These are phyloP conservation scores for Zhuliangozyma blackwelliae DNA, from an alignment of 1,139 yeast species.

Conservation along the genomic window DNA sequence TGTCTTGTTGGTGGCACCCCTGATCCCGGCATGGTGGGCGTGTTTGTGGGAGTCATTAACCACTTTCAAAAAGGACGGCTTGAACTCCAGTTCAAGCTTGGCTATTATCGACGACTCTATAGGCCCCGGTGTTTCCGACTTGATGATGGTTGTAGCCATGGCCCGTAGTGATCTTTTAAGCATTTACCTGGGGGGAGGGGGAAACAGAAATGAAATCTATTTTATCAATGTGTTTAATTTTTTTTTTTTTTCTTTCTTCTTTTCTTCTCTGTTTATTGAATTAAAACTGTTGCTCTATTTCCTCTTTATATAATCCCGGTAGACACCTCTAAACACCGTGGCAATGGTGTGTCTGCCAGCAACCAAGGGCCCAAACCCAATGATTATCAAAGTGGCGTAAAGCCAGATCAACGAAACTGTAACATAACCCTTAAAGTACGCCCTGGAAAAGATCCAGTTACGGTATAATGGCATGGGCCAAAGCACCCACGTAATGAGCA, in stretches of 20 bases:
- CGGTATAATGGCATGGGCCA: constrained; percentile 49
- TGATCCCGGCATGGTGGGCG: constrained; percentile 81
- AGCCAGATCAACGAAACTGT: constrained; percentile 37
- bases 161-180: constrained; percentile 6
- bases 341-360: constrained; percentile 29
- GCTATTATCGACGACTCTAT: constrained; percentile 14
- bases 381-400: constrained; percentile 24
- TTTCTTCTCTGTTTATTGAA: too few species aligned
- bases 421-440: constrained; percentile 40
- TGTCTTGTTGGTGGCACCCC: constrained; percentile 63
- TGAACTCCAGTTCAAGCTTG: constrained; percentile 43
- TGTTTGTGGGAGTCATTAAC: constrained; percentile 86
- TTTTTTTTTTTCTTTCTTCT: too few species aligned
- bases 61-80: constrained; percentile 52
- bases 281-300: not conserved
- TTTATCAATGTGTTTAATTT: too few species aligned
- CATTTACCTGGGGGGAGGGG: constrained; percentile 2
- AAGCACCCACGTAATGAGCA: constrained; percentile 34
- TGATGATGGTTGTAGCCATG: constrained; percentile 10
- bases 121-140: constrained; percentile 13
- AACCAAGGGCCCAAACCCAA: constrained; percentile 35
- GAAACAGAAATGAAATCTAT: not conserved
- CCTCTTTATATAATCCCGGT: constrained; percentile 13
- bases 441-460: constrained; percentile 35
- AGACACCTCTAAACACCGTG: constrained; percentile 20